These are phyloP conservation scores for Saccharum officinarum DNA, from an alignment of 176 grass and related monocot genomes.

Conservation along the genomic window DNA sequence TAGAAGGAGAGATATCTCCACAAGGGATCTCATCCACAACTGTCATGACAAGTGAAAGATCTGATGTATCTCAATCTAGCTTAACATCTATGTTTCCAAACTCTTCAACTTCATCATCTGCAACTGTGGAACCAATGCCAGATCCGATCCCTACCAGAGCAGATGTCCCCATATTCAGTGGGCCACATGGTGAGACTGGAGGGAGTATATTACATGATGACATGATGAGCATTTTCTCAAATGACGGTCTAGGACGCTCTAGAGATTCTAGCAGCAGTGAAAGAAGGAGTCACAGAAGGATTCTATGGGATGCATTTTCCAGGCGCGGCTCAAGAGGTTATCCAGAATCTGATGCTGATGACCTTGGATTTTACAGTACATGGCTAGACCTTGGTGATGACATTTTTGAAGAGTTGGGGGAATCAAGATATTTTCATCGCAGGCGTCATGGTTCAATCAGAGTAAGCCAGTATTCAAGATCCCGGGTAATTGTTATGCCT, in stretches of 20 bases:
- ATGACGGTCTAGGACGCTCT: slow-evolving; percentile 29
- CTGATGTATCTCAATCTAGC: slow-evolving; percentile 48
- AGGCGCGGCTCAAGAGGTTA: slow-evolving; percentile 67
- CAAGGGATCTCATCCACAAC: slow-evolving; percentile 28
- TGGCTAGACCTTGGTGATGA: slow-evolving; percentile 80
- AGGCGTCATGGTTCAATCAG: slow-evolving; percentile 71
- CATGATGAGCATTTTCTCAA: slow-evolving; percentile 63
- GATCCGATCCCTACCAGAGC: slow-evolving; percentile 36
- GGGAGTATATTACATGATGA: slow-evolving; percentile 78
- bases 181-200: slow-evolving; percentile 40
- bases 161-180: slow-evolving; percentile 44
- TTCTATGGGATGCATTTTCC: slow-evolving; percentile 87
- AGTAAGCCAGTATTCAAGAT: slow-evolving; percentile 91
- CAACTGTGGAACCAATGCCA: slow-evolving; percentile 36
- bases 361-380: slow-evolving; percentile 69
- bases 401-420: slow-evolving; percentile 65
- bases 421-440: slow-evolving; percentile 58
- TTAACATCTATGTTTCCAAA: slow-evolving; percentile 38
- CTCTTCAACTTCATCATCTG: slow-evolving; percentile 44
- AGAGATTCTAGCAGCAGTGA: slow-evolving; percentile 47
- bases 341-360: slow-evolving; percentile 59
- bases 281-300: slow-evolving; percentile 73
- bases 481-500: slow-evolving; percentile 59
- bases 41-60: slow-evolving; percentile 54
- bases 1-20: slow-evolving; percentile 38